Evolutionary conservation across 2,329 filamentous ascomycete species (phyloP).

Genomic region (Trichoderma asperellum): DNA sequence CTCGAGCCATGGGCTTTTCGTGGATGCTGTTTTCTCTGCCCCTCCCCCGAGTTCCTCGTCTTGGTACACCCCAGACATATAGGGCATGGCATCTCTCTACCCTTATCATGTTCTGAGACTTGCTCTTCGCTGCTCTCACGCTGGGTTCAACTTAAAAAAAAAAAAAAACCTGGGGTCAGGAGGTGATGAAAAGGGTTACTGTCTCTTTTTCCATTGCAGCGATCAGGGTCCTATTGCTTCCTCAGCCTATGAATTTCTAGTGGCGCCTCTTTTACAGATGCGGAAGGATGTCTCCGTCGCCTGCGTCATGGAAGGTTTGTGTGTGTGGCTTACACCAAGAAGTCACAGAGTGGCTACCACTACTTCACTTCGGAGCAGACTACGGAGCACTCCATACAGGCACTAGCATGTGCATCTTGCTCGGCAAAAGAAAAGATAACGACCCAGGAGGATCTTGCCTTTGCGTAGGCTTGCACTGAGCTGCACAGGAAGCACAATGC

Average conservation of each 20-base stretch:
- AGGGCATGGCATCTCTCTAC: not conserved
- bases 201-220: not conserved
- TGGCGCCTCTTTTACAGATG: slow-evolving; percentile 5
- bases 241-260: not conserved
- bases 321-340: slow-evolving; percentile 3
- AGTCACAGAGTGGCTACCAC: not conserved
- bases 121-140: not conserved
- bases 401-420: not conserved
- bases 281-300: slow-evolving; percentile 16
- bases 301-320: slow-evolving; percentile 4
- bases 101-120: not conserved
- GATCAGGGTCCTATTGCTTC: slow-evolving; percentile 13
- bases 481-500: not conserved
- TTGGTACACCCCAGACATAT: slow-evolving; percentile 6
- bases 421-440: not conserved
- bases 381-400: not conserved
- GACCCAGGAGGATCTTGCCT: not conserved
- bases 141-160: not conserved
- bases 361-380: slow-evolving; percentile 7
- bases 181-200: not conserved
- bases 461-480: not conserved
- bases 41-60: slow-evolving; percentile 25
- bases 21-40: slow-evolving; percentile 31
- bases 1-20: slow-evolving; percentile 34
- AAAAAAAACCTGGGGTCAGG: not conserved